These are phyloP conservation scores for Phytopythium mirpurense DNA, from an alignment of 352 stramenopile genomes.

Conservation along the genomic window DNA sequence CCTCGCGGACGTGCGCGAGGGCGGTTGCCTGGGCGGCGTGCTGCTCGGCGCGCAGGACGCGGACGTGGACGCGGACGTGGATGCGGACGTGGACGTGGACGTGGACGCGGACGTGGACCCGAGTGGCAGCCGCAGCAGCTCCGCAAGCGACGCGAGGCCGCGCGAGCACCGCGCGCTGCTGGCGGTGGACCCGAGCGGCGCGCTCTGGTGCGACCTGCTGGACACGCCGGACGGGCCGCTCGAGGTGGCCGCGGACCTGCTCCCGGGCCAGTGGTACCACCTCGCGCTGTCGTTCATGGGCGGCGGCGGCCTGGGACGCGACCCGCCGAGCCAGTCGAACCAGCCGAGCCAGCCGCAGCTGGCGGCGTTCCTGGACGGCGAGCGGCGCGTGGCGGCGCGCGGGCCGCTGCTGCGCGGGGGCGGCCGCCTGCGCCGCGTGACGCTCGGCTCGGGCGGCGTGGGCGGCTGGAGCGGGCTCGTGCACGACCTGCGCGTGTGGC, in stretches of 20 bases:
- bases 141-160: conserved; percentile 10
- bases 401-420: conserved; percentile 44
- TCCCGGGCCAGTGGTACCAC: conserved; percentile 63
- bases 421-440: conserved; percentile 38
- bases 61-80: conserved; percentile 28
- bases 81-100: no score
- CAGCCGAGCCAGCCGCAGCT: conserved; percentile 15
- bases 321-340: neutral
- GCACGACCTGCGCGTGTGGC: conserved; percentile 52
- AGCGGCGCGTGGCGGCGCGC: conserved; percentile 31
- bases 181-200: conserved; percentile 52
- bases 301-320: neutral
- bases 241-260: conserved; percentile 42
- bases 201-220: conserved; percentile 54
- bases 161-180: conserved; percentile 59
- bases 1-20: conserved; percentile 43
- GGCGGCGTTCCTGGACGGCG: conserved; percentile 56
- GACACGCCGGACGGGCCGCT: conserved; percentile 22
- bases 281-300: conserved; percentile 46
- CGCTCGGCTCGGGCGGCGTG: conserved; percentile 62
- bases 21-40: conserved; percentile 43
- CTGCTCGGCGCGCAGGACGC: conserved; percentile 59
- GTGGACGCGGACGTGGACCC: no score
- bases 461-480: conserved; percentile 65
- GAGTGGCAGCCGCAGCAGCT: conserved; percentile 1